Conservation (phyloP, 768 basidiomycete species). For the Chiua virens region DNA sequence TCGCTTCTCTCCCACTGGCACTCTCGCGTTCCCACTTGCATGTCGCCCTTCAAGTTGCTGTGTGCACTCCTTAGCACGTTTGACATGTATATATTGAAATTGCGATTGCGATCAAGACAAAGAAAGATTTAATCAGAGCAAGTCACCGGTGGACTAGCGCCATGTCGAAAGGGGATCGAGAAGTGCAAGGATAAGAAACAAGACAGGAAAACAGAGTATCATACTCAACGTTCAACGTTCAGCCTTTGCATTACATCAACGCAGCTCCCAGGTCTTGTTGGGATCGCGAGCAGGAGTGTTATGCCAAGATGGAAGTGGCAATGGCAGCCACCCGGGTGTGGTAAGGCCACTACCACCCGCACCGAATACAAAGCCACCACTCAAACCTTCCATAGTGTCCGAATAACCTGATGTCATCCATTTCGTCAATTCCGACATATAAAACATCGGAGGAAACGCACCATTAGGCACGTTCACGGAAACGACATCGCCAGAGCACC, state of each 20-base stretch:
- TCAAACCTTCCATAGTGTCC: conserved; percentile 78
- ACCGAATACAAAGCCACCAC: conserved; percentile 84
- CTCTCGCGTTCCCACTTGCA: too few species aligned
- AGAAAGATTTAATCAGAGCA: conserved; percentile 1
- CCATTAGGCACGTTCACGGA: conserved; percentile 86
- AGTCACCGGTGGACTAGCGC: not conserved
- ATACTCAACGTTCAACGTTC: too few species aligned
- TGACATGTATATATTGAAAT: conserved; percentile 3
- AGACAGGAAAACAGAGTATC: not conserved
- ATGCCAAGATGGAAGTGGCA: conserved; percentile 59
- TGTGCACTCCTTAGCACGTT: too few species aligned
- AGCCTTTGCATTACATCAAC: conserved; percentile 28
- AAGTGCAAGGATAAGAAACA: conserved; percentile 2
- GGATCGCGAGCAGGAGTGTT: conserved; percentile 38
- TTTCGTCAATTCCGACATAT: conserved; percentile 1
- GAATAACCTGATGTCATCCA: conserved; percentile 56
- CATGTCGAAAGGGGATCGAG: not conserved
- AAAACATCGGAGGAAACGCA: conserved; percentile 34
- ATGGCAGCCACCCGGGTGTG: conserved; percentile 64
- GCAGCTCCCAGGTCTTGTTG: conserved; percentile 24
- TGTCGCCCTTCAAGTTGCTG: too few species aligned
- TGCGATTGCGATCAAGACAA: conserved; percentile 16
- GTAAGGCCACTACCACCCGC: conserved; percentile 82
- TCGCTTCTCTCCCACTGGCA: too few species aligned
- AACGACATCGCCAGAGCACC: conserved; percentile 89